Base-by-base conservation (phyloP, 176 grass and related monocot genomes). In the Bromus sterilis region DNA sequence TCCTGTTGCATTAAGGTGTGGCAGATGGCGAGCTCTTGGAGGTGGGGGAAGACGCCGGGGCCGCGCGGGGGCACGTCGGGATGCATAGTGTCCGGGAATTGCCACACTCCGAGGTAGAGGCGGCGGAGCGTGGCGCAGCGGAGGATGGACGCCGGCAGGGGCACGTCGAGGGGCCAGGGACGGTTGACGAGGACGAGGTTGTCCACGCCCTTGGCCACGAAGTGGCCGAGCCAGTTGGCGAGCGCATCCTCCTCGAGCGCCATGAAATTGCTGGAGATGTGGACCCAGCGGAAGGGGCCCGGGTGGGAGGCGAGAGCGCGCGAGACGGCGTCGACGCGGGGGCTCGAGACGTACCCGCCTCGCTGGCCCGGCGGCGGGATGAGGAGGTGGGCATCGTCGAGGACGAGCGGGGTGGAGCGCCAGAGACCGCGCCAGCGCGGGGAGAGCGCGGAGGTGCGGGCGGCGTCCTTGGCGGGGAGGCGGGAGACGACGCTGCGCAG, bases 11-110 rank as follows among this genome's bases (percentile, higher is more conserved):
- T n/a, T n/a, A 15, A 4, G 67, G 12, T 53, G 63, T 51, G 5
- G 63, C 43, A 21, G n/a, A 88, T 56, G 35, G 26, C 60, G 46
- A 88, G 56, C 86, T 88, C 75, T 14, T 32, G 35, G 15, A 88
- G 86, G 13, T 23, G 42, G 21, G 86, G 80, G 80, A 88, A 83
- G n/a, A 41, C 46, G 48, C 11, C 59, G 12, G 31, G 23, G 20
- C 44, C 71, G 57, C 34, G 10, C 0, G 56, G n/a, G 66, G 36
- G 66, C 11, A 0, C 66, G 11, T 6, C 46, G 80, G 33, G 34
- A 9, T 5, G 5, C 23, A 14, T 4, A 0, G 81, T 84, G 69
- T 80, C 60, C 11, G 76, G 69, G 25, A 84, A 83, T 2, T 0
- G 2, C 48, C 29, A 89, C 15, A 58, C 41, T 1, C 87, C 31